Conservation (phyloP, 2,329 filamentous ascomycete genomes). For the Didymellaceae sp. region DNA sequence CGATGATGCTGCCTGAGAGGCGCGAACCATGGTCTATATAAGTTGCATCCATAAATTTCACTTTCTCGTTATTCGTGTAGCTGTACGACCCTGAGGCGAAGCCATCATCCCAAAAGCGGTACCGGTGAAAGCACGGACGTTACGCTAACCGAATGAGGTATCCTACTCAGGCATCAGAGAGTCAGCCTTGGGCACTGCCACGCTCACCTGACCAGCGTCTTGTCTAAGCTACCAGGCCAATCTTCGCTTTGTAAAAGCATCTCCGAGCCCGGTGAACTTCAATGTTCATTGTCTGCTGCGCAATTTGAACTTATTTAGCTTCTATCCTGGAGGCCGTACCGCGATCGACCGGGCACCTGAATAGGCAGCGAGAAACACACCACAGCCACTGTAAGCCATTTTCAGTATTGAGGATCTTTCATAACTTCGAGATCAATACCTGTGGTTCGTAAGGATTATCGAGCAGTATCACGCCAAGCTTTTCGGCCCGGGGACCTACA, state of each 20-base stretch:
- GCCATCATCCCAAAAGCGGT: conserved; percentile 11
- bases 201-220: conserved; percentile 8
- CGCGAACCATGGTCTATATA: conserved; percentile 6
- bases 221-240: not conserved
- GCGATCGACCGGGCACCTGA: not conserved
- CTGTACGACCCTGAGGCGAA: not conserved
- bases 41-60: not conserved
- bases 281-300: not conserved
- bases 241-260: not conserved
- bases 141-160: not conserved
- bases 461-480: conserved; percentile 3
- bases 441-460: not conserved
- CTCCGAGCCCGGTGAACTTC: conserved; percentile 1
- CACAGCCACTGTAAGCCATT: not conserved
- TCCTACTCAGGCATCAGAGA: not conserved
- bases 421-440: not conserved
- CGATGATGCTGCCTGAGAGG: not conserved
- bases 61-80: not conserved
- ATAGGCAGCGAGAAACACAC: not conserved
- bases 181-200: conserved; percentile 26
- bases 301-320: not conserved
- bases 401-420: not conserved
- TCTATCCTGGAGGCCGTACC: not conserved
- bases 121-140: conserved; percentile 12
- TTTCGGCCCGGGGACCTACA: conserved; percentile 9